Base-by-base conservation (phyloP, 2,329 filamentous ascomycete species). In the Metarhizium rileyi region DNA sequence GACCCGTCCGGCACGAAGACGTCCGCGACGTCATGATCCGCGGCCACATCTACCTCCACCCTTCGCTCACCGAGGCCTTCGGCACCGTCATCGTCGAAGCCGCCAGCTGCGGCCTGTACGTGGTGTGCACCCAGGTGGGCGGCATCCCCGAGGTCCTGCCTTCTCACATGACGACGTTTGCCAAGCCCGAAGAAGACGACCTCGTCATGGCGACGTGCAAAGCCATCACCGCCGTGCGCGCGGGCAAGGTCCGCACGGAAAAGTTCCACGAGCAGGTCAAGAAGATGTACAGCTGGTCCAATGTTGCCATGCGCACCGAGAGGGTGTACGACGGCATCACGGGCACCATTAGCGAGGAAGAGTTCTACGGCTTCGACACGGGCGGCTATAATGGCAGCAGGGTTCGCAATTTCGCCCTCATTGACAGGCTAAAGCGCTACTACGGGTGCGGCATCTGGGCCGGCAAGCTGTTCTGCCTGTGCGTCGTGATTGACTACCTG, bases 391-490 rank as follows among this genome's bases (percentile, higher is more conserved):
- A 82, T 4, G 84, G 83, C 12, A 77, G 84, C 55, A 80, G 82
- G 7, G 82, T 89, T 8, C 86, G 88, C 59, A 91, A 88, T 59
- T 95, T 95, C 62, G 87, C 91, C 5, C 77, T 98, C 42, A 96
- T 98, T 55, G 93, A 98, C 64, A 81, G 93, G 20, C 70, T 98
- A 20, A 98, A 98, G 70, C 76, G 93, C 52, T 98, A 98, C 67
- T 98, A 96, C 62, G 93, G 93, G 8, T 98, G 94, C 63, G 93
- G 93, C 30, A 91, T 97, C 46, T 98, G 93, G 93, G 93, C 93
- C 0, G 93, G 93, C 33, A 98, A 98, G 69, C 74, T 98, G 8
- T 98, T 98, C 62, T 96, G 93, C 61, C 73, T 98, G 1, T 96
- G 91, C 56, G 90, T 90, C 10, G 83, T 97, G 50, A 84, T 98